Base-by-base conservation (phyloP, 2,329 filamentous ascomycete species). In the Fusarium verrucosum region DNA sequence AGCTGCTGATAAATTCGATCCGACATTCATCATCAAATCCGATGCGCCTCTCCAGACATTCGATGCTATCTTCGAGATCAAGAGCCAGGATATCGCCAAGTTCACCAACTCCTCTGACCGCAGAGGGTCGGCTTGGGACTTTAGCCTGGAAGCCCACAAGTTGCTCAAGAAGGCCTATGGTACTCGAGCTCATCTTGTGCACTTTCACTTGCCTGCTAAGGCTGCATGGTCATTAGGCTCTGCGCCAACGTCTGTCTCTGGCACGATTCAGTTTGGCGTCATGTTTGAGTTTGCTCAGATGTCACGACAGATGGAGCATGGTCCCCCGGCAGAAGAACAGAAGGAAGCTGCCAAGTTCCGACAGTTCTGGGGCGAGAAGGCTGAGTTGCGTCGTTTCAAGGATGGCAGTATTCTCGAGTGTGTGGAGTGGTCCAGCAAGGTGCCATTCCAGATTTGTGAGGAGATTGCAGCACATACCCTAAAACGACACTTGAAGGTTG, bases 381-480 rank as follows among this genome's bases (percentile, higher is more conserved):
- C 95, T 2, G 95, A 99, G 76, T 83, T 99, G 41, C 87, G 95
- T 65, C 91, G 95, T 19, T 99, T 99, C 82, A 96, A 94, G 71
- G 93, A 98, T 72, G 95, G 95, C 20, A 94, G 90, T 70, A 97
- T 99, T 66, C 83, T 93, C 10, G 96, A 99, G 76, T 97, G 92
- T 72, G 81, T 98, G 26, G 89, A 96, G 19, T 99, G 95, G 95
- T 83, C 83, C 3, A 85, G 88, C 65, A 83, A 85, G 51, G 81
- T 85, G 2, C 80, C 87, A 2, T 80, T 83, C 4, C 86, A 89
- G 8, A 87, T 97, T 19, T 86, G 92, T 49, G 86, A 92, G 71
- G 92, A 97, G 67, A 95, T 98, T 57, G 80, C 93, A 42, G 81
- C 83, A 5, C 91, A 94, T 73, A 82, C 92, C 17, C 79, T 96